Evolutionary conservation across 306 rosid genomes (phyloP).

Genomic region (Prunus mira): DNA sequence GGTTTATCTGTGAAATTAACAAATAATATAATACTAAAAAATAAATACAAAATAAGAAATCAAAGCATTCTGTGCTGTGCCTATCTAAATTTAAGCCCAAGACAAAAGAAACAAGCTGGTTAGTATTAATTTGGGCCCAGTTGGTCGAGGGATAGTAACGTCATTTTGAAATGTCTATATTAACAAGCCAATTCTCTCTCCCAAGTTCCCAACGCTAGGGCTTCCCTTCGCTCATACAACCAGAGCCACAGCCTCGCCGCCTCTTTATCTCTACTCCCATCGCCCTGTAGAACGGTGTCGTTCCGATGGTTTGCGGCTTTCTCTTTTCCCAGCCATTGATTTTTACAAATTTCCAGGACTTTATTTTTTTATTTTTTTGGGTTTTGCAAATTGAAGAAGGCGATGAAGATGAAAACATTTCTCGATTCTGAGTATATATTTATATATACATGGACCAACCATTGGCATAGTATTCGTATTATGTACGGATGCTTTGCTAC

Average conservation of each 20-base stretch:
- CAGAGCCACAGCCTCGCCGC: neutral
- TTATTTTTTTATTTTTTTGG: neutral
- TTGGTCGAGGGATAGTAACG: neutral
- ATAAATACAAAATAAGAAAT: neutral
- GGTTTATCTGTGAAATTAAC: too few relatives aligned
- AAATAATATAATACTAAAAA: too few relatives aligned
- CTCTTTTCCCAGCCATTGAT: neutral
- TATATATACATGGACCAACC: constrained; percentile 33
- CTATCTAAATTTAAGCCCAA: neutral
- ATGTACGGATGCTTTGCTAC: constrained; percentile 3
- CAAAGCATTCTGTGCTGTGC: neutral
- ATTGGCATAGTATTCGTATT: neutral
- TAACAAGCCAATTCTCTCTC: neutral
- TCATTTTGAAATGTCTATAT: constrained; percentile 7
- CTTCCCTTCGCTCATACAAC: neutral
- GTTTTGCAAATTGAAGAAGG: constrained; percentile 12
- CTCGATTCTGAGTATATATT: constrained; percentile 55
- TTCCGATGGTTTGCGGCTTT: neutral
- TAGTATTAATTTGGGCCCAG: neutral
- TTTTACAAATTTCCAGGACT: neutral
- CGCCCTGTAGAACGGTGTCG: neutral
- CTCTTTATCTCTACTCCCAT: neutral
- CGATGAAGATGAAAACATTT: constrained; percentile 58
- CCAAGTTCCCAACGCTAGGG: constrained; percentile 6
- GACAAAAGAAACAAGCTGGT: neutral